Percentiles rank a stretch among this genome's conserved stretches.
phyloP scores from a whole-genome alignment of 495 filamentous ascomycete species.

The Aspergillus avenaceus region DNA sequence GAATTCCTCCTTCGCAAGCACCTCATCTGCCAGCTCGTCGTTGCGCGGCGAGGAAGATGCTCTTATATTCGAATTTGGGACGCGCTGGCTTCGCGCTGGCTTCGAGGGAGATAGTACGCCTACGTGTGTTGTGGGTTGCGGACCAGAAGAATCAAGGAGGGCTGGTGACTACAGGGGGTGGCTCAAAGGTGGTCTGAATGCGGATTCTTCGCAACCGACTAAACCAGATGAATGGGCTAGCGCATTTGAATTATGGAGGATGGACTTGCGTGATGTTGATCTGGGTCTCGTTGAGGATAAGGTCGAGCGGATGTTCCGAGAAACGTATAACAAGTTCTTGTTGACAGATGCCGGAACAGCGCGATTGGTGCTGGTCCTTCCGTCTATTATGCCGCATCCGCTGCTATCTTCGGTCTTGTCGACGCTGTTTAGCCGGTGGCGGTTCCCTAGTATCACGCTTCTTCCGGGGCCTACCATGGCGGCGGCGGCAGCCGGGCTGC shows the following conservation, averaged over 20 bases:
- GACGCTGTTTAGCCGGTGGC: constrained; percentile 73
- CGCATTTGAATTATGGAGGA: constrained; percentile 76
- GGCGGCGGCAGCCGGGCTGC: constrained; percentile 73
- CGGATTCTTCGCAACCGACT: constrained; percentile 21
- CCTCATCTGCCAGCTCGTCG: constrained; percentile 64
- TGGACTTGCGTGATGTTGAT: constrained; percentile 68
- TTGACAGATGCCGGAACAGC: constrained; percentile 71
- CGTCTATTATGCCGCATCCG: constrained; percentile 73
- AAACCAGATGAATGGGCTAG: constrained; percentile 61
- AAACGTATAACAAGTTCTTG: constrained; percentile 81
- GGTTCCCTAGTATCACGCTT: constrained; percentile 76
- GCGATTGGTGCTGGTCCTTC: constrained; percentile 68
- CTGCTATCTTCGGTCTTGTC: constrained; percentile 70
- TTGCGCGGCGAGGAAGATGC: constrained; percentile 81
- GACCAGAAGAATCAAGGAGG: constrained; percentile 69
- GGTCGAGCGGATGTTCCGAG: constrained; percentile 76
- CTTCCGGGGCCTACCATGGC: constrained; percentile 68
- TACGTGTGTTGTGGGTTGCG: constrained; percentile 66
- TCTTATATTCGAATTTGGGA: constrained; percentile 77
- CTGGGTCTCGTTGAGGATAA: constrained; percentile 81
- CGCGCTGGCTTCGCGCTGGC: constrained; percentile 73
- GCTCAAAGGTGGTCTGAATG: constrained; percentile 32
- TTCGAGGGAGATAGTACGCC: constrained; percentile 79
- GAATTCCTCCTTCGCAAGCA: constrained; percentile 51
- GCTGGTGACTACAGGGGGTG: constrained; percentile 78